phyloP scores from a whole-genome alignment of 202 grass and related monocot genomes.

The Dendrocalamus latiflorus region DNA sequence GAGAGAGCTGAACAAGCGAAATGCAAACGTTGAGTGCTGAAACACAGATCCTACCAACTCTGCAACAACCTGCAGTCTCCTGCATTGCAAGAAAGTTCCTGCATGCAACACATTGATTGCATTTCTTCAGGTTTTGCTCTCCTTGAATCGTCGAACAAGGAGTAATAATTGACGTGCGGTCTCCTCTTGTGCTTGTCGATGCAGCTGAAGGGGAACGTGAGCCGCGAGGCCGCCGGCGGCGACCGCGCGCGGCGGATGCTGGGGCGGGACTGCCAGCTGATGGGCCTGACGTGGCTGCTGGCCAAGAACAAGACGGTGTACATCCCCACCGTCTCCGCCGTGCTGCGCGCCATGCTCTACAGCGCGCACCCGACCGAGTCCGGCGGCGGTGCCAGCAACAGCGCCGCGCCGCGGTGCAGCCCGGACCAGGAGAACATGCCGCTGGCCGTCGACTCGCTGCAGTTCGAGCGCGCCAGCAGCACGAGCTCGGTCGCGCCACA shows the following conservation, averaged over 20 bases:
- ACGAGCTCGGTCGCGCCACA: slow-evolving; percentile 13
- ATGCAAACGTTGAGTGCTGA: not conserved
- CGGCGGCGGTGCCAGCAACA: too few species aligned
- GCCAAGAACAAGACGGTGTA: slow-evolving; percentile 81
- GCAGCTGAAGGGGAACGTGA: slow-evolving; percentile 59
- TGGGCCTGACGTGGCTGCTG: slow-evolving; percentile 96
- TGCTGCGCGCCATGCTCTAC: slow-evolving; percentile 93
- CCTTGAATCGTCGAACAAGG: not conserved
- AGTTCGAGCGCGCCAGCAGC: slow-evolving; percentile 55
- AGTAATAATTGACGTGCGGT: not conserved
- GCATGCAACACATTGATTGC: slow-evolving; percentile 41
- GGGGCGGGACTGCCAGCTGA: slow-evolving; percentile 96
- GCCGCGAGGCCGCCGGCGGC: slow-evolving; percentile 33
- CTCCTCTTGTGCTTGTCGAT: not conserved
- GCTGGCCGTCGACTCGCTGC: slow-evolving; percentile 92
- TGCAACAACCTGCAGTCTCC: slow-evolving; percentile 12
- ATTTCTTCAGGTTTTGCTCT: not conserved
- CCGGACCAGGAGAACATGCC: slow-evolving; percentile 98
- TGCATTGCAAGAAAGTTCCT: slow-evolving; percentile 17
- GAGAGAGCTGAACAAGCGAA: not conserved
- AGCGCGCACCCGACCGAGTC: slow-evolving; percentile 49
- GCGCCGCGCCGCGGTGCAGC: slow-evolving; percentile 55
- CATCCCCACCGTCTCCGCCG: slow-evolving; percentile 92
- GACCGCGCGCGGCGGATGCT: slow-evolving; percentile 76
- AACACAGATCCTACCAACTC: slow-evolving; percentile 31